A percentile compares a stretch with the other conserved stretches of the same genome.
These are phyloP conservation scores for Talaromyces islandicus DNA, from an alignment of 2,329 filamentous ascomycete genomes.

Conservation along the genomic window DNA sequence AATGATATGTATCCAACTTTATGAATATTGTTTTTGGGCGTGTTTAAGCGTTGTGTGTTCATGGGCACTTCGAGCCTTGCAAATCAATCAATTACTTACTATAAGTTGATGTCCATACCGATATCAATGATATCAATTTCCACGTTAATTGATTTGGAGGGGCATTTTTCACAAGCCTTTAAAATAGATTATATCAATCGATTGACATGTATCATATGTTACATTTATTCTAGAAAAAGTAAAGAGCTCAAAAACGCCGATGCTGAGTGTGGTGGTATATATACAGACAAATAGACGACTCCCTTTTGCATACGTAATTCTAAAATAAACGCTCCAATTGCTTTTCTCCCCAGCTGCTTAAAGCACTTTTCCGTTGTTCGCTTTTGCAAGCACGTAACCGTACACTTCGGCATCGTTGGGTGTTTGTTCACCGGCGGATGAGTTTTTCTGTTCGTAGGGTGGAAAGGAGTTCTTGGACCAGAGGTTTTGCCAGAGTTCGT, in stretches of 20 bases:
- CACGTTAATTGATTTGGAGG: neutral
- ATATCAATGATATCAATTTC: too few relatives aligned
- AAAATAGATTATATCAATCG: too few relatives aligned
- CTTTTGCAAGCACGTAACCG: constrained; percentile 4
- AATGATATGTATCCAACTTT: neutral
- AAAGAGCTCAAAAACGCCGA: neutral
- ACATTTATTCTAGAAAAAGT: too few relatives aligned
- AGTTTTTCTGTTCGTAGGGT: neutral
- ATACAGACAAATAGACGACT: neutral
- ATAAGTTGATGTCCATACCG: neutral
- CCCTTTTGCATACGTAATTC: neutral
- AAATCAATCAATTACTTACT: neutral
- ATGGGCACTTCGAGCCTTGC: neutral
- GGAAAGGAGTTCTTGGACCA: constrained; percentile 17
- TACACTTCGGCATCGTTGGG: constrained; percentile 8
- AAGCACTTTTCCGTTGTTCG: neutral
- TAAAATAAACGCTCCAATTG: neutral
- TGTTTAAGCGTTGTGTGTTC: neutral
- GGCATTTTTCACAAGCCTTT: neutral
- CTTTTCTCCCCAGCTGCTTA: neutral
- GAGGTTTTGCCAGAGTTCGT: constrained; percentile 20
- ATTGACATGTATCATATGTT: too few relatives aligned
- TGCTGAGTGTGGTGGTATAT: neutral
- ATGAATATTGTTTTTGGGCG: neutral
- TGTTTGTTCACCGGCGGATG: neutral